Base-by-base conservation (phyloP, 2,329 filamentous ascomycete genomes). In the Scopulariopsis brevicaulis region DNA sequence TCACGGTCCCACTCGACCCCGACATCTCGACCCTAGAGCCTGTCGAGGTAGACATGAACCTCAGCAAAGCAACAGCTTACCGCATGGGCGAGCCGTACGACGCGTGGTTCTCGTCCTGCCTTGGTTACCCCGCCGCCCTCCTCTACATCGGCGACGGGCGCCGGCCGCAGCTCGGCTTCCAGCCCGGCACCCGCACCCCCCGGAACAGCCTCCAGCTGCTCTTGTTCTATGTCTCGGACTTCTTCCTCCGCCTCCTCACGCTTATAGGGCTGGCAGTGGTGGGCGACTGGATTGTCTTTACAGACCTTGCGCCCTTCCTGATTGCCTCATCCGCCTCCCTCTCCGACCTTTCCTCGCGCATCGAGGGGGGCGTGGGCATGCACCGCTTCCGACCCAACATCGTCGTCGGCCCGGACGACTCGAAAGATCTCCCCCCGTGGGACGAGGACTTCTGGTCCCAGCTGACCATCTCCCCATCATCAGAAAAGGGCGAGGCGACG, bases 391-490 rank as follows among this genome's bases (percentile, higher is more conserved):
- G 88, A 40, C 85, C 87, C 0, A 91, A 90, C 66, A 80, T 91
- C 53, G 83, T 91, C 1, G 34, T 57, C 22, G 40, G 56, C 20
- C 35, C 51, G 37, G 60, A 12, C 54, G 52, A 4, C 70, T 90
- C 1, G 5, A n/a, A 40, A 22, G 55, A 57, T 32, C 55, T 53
- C 5, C 68, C 70, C 11, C 71, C 81, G 1, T 91, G 81, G 67
- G 84, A 85, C 14, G 87, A 91, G 68, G 87, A 91, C 66, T 89
- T 80, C 65, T 91, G 86, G 87, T 80, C 73, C 2, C 82, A 85
- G 64, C 69, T 90, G 37, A 50, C 46, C 20, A 24, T 50, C n/a
- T 50, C 46, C 46, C 20, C 46, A 6, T 14, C 46, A 12, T 6
- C 20, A 62, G 37, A 34, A 58, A 20, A 22, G 46, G 8, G 18